Evolutionary conservation across 495 filamentous ascomycete genomes (phyloP), one percentile per base, ranked within the genome.

Genomic region (Platismatia glauca): DNA sequence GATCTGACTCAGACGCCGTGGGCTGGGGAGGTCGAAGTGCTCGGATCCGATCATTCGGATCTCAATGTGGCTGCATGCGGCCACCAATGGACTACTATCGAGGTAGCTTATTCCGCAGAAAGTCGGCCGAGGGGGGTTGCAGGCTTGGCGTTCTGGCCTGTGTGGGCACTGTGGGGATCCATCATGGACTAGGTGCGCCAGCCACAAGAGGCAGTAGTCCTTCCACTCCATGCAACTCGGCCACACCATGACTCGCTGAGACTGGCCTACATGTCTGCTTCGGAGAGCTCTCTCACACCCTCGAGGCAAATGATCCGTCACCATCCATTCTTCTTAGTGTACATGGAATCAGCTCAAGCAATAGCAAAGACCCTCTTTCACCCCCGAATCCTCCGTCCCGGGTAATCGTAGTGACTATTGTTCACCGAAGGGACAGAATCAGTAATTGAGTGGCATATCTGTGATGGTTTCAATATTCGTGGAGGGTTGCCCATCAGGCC

Each of bases 1-100:
- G 50, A 53, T 53, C 50, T 53, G 50, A 53, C 15, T 53, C 50
- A 53, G 50, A 53, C 50, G 50, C 27, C 50, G 33, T 3, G 16
- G 50, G 20, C 48, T 24, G 27, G 27, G 6, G 16, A 53, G 6
- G 16, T 33, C 11, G 0, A 5, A 53, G 22, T 33, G 4, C 29
- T 20, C 13, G 33, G 50, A 53, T 53, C 29, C 29, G 24, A 31
- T 31, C 48, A 8, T 22, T 24, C 4, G 6, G 7, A 4, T 24
- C 22, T 44, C 3, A 24, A 27, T 52, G 48, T 53, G 50, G 50
- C 50, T 18, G 50, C 27, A 33, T 53, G 29, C 20, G 50, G 18
- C 48, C 48, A 31, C 24, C 48, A 52, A 52, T 27, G 24, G 18
- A 52, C 34, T 35, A 35, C 34, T 35, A 35, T 9, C 9, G 5